Evolutionary conservation across 1,284 basidiomycete genomes (phyloP), one percentile per base, ranked within the genome.

Genomic region (Peniophora sp.): DNA sequence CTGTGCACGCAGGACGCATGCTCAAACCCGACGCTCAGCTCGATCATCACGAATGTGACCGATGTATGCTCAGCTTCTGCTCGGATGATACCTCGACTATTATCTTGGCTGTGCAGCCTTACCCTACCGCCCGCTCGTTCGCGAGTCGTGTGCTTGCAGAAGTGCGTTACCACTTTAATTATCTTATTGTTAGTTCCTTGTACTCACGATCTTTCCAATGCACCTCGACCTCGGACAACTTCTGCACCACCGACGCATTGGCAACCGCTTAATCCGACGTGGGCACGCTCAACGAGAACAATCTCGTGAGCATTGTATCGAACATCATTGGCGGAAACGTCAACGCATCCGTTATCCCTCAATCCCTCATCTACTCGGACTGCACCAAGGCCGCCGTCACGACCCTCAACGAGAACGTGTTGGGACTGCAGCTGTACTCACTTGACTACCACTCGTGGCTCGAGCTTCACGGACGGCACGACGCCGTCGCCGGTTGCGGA

Each of bases 1-100:
- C 32, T 83, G 48, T 89, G 85, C 63, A 55, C 68, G 25, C 68
- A 71, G 46, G 62, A 69, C 2, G 63, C 77, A n/a, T 88, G 85
- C 65, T 73, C 66, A 53, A 83, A 85, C 58, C 63, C 65, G 25
- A 77, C 77, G 2, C 68, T 79, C n/a, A 63, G 73, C 14, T 58
- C 66, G 8, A 65, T 85, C 34, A 71, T 74, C 5, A 60, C 66
- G 44, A 78, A 73, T 55, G 53, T 81, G 45, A 75, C 76, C 1
- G 57, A 59, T 16, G 81, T 79, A 17, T 87, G 84, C 63, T 58
- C 69, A n/a, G 71, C 16, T 38, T 70, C 35, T 59, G 61, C 17
- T 55, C 66, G 14, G 36, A 66, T 24, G 63, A 63, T 35, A 34
- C 55, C 6, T 47, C 51, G 41, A 36, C 54, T 38, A 57, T 74